Conservation (phyloP, 2,329 filamentous ascomycete genomes). For the Botryotinia calthae region DNA sequence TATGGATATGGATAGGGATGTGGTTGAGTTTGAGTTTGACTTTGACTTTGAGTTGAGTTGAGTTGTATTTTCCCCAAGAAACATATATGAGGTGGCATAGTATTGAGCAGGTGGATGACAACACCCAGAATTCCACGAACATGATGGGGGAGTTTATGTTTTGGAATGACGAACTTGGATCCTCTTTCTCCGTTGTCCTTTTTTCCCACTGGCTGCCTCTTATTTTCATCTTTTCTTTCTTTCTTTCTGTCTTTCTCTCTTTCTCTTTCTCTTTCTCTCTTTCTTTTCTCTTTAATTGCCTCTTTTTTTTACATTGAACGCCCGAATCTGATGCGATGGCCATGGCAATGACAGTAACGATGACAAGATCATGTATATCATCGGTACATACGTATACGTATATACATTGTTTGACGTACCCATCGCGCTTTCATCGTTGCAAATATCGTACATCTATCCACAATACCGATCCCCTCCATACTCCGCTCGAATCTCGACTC, state of each 20-base stretch:
- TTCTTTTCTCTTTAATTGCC: background rate
- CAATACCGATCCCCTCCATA: background rate
- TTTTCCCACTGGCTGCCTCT: background rate
- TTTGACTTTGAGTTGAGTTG: too few species aligned
- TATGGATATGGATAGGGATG: background rate
- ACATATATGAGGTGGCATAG: slow-evolving; percentile 12
- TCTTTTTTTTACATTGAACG: slow-evolving; percentile 7
- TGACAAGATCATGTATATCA: background rate
- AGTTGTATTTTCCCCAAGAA: background rate
- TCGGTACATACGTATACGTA: too few species aligned
- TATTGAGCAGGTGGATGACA: background rate
- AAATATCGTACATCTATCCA: background rate
- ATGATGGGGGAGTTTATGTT: background rate
- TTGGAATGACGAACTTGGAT: background rate
- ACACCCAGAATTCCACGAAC: slow-evolving; percentile 3
- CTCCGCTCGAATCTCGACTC: background rate
- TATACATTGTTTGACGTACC: too few species aligned
- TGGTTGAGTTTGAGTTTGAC: background rate
- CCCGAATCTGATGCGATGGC: background rate
- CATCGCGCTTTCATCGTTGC: background rate
- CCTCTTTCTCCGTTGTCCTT: background rate
- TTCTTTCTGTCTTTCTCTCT: too few species aligned
- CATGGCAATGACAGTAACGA: background rate
- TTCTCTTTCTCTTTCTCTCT: too few species aligned
- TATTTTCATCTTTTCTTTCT: background rate